These are phyloP conservation scores for Lentinula detonsa DNA, from an alignment of 768 basidiomycete genomes.

Conservation along the genomic window DNA sequence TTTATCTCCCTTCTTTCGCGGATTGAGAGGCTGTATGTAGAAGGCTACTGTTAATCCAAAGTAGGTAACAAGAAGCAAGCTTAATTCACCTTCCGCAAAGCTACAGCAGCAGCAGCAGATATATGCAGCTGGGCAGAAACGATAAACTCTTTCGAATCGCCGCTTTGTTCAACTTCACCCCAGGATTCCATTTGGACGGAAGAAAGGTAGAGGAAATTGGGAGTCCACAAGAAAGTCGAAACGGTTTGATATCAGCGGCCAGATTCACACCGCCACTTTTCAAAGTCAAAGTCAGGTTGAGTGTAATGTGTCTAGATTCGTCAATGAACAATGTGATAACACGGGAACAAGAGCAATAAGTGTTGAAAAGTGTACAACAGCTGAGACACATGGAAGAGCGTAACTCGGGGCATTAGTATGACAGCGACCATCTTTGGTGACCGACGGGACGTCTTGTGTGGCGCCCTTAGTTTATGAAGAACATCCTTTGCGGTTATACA, in stretches of 20 bases:
- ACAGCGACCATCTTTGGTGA: background rate
- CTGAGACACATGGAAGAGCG: background rate
- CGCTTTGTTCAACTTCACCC: slow-evolving; percentile 19
- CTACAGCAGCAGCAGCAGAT: slow-evolving; percentile 41
- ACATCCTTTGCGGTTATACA: background rate
- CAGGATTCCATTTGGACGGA: slow-evolving; percentile 25
- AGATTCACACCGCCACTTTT: slow-evolving; percentile 1
- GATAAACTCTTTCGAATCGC: slow-evolving; percentile 43
- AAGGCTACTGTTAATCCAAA: background rate
- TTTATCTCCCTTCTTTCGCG: slow-evolving; percentile 54
- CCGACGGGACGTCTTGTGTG: background rate
- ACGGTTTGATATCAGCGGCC: slow-evolving; percentile 5
- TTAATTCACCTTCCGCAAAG: slow-evolving; percentile 49
- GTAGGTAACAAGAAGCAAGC: background rate
- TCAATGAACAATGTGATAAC: background rate
- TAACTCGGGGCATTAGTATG: background rate
- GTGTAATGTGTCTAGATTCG: background rate
- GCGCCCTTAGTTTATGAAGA: background rate
- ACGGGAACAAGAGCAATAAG: background rate
- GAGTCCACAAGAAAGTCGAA: background rate
- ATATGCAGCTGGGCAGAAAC: slow-evolving; percentile 60
- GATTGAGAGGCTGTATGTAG: slow-evolving; percentile 33
- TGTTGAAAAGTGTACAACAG: background rate
- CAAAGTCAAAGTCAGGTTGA: too few relatives aligned
- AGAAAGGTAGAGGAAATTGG: background rate